Evolutionary conservation across 2,329 filamentous ascomycete species (phyloP), one percentile per base, ranked within the genome.

Genomic region (Hypoxylon sp.): DNA sequence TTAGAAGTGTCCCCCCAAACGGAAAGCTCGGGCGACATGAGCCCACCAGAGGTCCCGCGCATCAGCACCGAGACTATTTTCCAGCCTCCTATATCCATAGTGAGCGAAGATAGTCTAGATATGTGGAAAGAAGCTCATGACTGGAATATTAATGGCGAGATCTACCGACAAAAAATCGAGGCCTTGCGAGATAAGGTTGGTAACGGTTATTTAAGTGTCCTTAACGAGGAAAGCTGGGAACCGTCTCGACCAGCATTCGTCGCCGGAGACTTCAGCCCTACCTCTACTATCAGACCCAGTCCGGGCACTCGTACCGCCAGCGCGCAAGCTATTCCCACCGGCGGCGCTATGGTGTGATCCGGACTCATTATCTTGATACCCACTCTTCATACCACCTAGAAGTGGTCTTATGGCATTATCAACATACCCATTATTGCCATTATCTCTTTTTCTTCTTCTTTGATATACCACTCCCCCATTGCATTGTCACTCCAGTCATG

Each of bases 161-260:
- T 90, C 5, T 97, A 96, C 71, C 85, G 89, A 49, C 89, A 89
- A 69, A 94, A 94, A 71, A 88, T 97, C 45, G 91, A 96, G 70
- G 86, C 89, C 2, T 75, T 97, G 44, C 87, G 91, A 55, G 88
- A 88, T 65, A 90, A 93, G 65, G 87, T 96, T 59, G 92, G 92
- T 21, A 90, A 86, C 63, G 89, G 86, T 26, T 99, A 96, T 81
- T 80, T 99, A 27, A 92, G 86, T 57, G 90, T 89, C 9, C 77
- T 97, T 40, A 88, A 89, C 53, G 92, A 96, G 64, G 89, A 94
- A 69, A 78, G 74, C 30, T 86, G 83, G 82, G 78, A 84, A 55
- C 62, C 74, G 5, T 71, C 70, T 34, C 68, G 70, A 9, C 63
- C 72, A 7, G 64, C 73, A 17, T 78, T 73, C 38, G 64, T 68